These are phyloP conservation scores for Aureobasidium sp. DNA, from an alignment of 2,329 filamentous ascomycete genomes.

Conservation along the genomic window DNA sequence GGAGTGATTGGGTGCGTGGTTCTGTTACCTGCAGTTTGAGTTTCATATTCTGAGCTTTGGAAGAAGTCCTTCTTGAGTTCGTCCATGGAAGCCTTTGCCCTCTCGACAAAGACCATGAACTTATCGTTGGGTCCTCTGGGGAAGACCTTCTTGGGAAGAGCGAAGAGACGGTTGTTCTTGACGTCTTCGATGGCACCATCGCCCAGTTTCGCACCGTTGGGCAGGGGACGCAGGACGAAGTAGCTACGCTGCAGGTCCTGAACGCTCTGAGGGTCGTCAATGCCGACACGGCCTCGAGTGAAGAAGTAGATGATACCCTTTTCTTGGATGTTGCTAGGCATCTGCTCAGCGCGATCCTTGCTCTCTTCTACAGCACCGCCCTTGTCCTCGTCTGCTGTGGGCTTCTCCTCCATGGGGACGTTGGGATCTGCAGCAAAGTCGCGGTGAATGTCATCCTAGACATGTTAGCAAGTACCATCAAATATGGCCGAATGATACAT, in stretches of 20 bases:
- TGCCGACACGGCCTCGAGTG: constrained; percentile 67
- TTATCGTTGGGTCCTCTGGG: constrained; percentile 61
- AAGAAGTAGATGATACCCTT: constrained; percentile 93
- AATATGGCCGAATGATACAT: not conserved
- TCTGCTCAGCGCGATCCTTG: constrained; percentile 42
- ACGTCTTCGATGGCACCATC: constrained; percentile 50
- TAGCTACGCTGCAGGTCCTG: constrained; percentile 70
- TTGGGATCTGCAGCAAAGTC: constrained; percentile 1
- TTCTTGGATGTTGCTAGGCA: constrained; percentile 63
- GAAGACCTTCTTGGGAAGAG: constrained; percentile 77
- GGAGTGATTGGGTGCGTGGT: constrained; percentile 63
- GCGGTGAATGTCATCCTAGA: constrained; percentile 16
- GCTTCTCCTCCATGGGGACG: not conserved
- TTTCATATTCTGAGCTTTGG: constrained; percentile 59
- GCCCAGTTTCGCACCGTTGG: constrained; percentile 58
- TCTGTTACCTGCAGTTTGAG: constrained; percentile 65
- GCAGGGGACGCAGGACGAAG: constrained; percentile 70
- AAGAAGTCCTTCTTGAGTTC: constrained; percentile 69
- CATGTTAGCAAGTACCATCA: not conserved
- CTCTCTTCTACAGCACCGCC: constrained; percentile 41
- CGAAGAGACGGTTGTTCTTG: constrained; percentile 62
- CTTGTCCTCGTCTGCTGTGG: not conserved
- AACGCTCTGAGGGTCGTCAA: constrained; percentile 61
- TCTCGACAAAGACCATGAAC: constrained; percentile 80
- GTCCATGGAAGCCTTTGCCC: constrained; percentile 56